Evolutionary conservation across 2,329 filamentous ascomycete genomes (phyloP), one percentile per base, ranked within the genome.

Genomic region (Sclerotinia spermophila): DNA sequence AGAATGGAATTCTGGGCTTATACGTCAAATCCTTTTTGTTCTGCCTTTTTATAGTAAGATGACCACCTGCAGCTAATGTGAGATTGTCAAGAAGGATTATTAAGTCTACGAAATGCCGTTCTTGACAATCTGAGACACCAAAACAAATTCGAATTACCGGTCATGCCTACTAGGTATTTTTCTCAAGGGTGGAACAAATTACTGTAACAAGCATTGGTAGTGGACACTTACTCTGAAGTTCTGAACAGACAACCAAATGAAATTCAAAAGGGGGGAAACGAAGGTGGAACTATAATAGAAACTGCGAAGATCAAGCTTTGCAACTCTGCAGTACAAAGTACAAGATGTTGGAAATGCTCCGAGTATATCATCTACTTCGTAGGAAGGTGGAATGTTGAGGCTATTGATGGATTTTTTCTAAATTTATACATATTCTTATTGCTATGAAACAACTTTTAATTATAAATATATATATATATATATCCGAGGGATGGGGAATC

Each of bases 201-300:
- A 42, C 58, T 42, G 58, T 44, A n/a, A 59, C 56, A 61, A 61
- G 58, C 58, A 60, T 60, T 42, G 35, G 27, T 13, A 38, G 58
- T 60, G 35, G 24, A 60, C 35, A 21, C 58, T 42, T 38, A 44
- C 58, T 30, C 58, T 21, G 11, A 8, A 58, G 33, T n/a, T n/a
- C 21, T 59, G 35, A 61, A 44, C n/a, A 13, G n/a, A 44, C n/a
- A 42, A 40, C 38, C 42, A 60, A 60, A 42, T 38, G 42, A 30
- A 44, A 40, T 30, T 19, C 19, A 1, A 59, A 59, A 30, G 24
- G n/a, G 58, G 58, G n/a, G 33, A 58, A 58, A 58, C 55, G 53
- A 55, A 55, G 53, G 53, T 59, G 21, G 56, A 59, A 58, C 33
- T 24, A 59, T 4, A 4, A 40, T 13, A 17, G 58, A 60, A 60